Evolutionary conservation across 345 rosid genomes (phyloP).

Genomic region (Pistacia vera): DNA sequence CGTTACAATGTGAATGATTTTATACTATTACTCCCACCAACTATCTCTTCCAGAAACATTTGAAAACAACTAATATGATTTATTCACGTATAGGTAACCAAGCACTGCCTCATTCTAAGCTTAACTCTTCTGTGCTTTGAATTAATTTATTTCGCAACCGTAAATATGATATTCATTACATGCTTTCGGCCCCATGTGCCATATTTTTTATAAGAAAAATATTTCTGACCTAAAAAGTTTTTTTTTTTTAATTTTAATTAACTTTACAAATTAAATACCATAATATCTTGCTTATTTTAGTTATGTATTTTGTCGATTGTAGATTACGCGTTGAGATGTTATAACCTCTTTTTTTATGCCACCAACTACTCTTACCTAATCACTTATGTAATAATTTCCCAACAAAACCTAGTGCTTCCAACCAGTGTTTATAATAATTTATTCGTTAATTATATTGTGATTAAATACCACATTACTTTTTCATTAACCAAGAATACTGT

Average conservation of each 20-base stretch:
- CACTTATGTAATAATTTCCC: neutral
- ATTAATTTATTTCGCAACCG: neutral
- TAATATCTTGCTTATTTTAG: neutral
- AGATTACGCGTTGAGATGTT: neutral
- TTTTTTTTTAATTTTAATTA: too few species aligned
- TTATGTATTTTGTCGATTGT: neutral
- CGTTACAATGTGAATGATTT: too few species aligned
- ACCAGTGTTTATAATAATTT: neutral
- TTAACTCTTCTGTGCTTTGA: too few species aligned
- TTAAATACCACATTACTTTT: neutral
- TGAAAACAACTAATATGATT: too few species aligned
- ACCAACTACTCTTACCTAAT: neutral
- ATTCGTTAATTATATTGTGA: neutral
- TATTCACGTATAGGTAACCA: too few species aligned
- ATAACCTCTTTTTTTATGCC: neutral
- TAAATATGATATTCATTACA: neutral
- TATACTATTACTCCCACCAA: too few species aligned
- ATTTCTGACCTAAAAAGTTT: too few species aligned
- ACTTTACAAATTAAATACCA: too few species aligned
- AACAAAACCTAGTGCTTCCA: constrained; percentile 4
- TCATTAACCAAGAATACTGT: neutral
- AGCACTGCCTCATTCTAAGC: too few species aligned
- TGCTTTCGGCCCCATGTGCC: neutral
- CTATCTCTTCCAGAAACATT: too few species aligned
- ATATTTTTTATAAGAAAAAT: too few species aligned